Evolutionary conservation across 441 rosid species (phyloP).

Genomic region (Pelargonium cotyledonis): DNA sequence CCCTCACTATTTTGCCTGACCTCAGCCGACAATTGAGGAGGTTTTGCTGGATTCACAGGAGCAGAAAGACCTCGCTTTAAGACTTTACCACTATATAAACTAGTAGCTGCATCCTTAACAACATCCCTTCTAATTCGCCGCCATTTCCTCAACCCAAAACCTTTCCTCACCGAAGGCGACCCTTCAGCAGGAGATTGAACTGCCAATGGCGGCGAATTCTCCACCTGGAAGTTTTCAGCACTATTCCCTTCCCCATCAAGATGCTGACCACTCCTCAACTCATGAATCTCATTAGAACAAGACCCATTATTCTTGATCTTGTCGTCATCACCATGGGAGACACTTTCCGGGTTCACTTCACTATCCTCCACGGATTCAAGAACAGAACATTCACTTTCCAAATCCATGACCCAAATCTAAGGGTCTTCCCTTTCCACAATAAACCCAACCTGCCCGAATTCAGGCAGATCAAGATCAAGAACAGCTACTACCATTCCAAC

Average conservation of each 20-base stretch:
- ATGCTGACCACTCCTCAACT: slow-evolving; percentile 17
- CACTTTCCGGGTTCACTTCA: slow-evolving; percentile 29
- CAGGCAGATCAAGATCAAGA: not conserved
- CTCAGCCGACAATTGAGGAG: slow-evolving; percentile 28
- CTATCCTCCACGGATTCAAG: slow-evolving; percentile 49
- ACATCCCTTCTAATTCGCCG: slow-evolving; percentile 49
- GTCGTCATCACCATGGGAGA: slow-evolving; percentile 20
- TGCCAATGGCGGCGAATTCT: slow-evolving; percentile 16
- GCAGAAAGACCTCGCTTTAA: slow-evolving; percentile 53
- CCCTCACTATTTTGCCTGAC: not conserved
- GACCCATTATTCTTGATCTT: slow-evolving; percentile 34
- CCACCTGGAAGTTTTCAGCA: slow-evolving; percentile 19
- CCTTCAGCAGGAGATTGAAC: slow-evolving; percentile 25
- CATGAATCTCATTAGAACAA: slow-evolving; percentile 22
- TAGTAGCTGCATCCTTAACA: slow-evolving; percentile 37
- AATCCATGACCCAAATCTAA: slow-evolving; percentile 32
- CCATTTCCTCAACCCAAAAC: slow-evolving; percentile 73
- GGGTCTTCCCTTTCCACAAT: too few relatives aligned
- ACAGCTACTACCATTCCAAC: not conserved
- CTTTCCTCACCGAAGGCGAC: slow-evolving; percentile 38
- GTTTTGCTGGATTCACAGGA: slow-evolving; percentile 28
- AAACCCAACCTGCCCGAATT: not conserved
- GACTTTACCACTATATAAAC: slow-evolving; percentile 33
- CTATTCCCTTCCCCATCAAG: slow-evolving; percentile 18
- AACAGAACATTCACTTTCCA: slow-evolving; percentile 35